These are phyloP conservation scores for Pyricularia grisea DNA, from an alignment of 2,329 filamentous ascomycete genomes.

Conservation along the genomic window DNA sequence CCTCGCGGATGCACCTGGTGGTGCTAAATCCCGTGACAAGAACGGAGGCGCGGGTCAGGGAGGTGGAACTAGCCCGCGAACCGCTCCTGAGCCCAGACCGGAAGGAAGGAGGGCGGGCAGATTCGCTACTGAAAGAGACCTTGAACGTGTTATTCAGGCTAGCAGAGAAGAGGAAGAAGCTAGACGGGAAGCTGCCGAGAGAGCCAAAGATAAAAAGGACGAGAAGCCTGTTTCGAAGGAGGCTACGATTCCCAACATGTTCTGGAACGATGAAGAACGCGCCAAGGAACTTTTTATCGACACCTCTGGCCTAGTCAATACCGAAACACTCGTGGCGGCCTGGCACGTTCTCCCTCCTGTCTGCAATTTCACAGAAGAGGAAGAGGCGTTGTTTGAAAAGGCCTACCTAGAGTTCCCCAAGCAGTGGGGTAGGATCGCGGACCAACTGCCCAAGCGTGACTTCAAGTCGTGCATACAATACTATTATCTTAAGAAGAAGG, in stretches of 20 bases:
- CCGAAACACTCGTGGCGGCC: slow-evolving; percentile 56
- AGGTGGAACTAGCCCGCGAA: slow-evolving; percentile 21
- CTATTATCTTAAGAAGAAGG: slow-evolving; percentile 74
- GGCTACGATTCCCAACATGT: slow-evolving; percentile 63
- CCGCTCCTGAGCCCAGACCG: slow-evolving; percentile 38
- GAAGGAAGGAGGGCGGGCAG: slow-evolving; percentile 47
- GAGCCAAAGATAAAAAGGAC: slow-evolving; percentile 45
- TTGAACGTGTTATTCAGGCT: slow-evolving; percentile 63
- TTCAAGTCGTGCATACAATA: slow-evolving; percentile 78
- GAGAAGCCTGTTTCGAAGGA: slow-evolving; percentile 67
- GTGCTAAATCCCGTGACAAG: slow-evolving; percentile 45
- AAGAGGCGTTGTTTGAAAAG: slow-evolving; percentile 62
- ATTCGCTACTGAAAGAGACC: slow-evolving; percentile 63
- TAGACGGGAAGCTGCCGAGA: slow-evolving; percentile 38
- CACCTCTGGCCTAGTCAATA: slow-evolving; percentile 52
- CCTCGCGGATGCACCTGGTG: slow-evolving; percentile 42
- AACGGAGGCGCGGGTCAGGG: slow-evolving; percentile 31
- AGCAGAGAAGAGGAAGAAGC: slow-evolving; percentile 65
- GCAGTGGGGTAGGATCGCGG: slow-evolving; percentile 72
- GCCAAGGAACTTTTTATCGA: slow-evolving; percentile 53
- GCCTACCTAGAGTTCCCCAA: slow-evolving; percentile 69
- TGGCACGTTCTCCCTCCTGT: slow-evolving; percentile 65
- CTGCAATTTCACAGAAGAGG: slow-evolving; percentile 66
- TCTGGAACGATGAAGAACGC: slow-evolving; percentile 51
- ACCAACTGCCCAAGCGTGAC: slow-evolving; percentile 55